Percentiles rank a stretch among this genome's conserved stretches.
These are phyloP conservation scores for Solanum tacnaense DNA, from an alignment of 257 asterid species.

Conservation along the genomic window DNA sequence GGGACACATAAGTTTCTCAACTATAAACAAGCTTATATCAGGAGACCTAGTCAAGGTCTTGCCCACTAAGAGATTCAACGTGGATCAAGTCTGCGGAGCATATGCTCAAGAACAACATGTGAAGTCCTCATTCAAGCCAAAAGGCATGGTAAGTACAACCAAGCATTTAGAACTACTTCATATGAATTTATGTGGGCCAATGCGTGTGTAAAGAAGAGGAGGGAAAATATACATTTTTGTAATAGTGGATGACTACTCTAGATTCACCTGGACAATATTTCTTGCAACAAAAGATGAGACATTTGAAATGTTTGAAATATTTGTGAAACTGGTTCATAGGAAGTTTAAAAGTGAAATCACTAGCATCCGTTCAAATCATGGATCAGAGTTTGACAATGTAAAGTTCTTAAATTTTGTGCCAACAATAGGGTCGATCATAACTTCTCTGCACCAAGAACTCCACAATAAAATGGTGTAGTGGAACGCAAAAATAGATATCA, in stretches of 20 bases:
- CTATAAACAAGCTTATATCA: no score
- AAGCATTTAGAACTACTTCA: neutral
- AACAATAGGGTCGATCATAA: no score
- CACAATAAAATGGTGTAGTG: no score
- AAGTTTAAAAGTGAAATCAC: no score
- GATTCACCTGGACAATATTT: no score
- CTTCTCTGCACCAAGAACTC: no score
- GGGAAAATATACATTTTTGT: no score
- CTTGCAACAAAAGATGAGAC: neutral
- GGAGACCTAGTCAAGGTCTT: neutral
- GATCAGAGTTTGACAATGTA: no score
- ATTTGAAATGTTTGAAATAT: neutral
- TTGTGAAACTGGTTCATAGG: neutral
- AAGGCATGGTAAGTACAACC: neutral
- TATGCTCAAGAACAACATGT: neutral
- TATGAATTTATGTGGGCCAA: neutral
- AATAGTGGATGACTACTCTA: neutral
- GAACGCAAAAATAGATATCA: no score
- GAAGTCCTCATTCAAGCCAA: neutral
- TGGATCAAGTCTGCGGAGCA: neutral
- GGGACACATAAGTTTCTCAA: neutral
- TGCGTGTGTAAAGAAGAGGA: neutral
- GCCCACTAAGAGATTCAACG: neutral
- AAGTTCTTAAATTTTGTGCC: no score
- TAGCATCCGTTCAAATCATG: no score